Percentiles rank a stretch among this genome's conserved stretches.
Evolutionary conservation across 2,329 filamentous ascomycete species (phyloP).

Genomic region (Aspergillus uvarum): DNA sequence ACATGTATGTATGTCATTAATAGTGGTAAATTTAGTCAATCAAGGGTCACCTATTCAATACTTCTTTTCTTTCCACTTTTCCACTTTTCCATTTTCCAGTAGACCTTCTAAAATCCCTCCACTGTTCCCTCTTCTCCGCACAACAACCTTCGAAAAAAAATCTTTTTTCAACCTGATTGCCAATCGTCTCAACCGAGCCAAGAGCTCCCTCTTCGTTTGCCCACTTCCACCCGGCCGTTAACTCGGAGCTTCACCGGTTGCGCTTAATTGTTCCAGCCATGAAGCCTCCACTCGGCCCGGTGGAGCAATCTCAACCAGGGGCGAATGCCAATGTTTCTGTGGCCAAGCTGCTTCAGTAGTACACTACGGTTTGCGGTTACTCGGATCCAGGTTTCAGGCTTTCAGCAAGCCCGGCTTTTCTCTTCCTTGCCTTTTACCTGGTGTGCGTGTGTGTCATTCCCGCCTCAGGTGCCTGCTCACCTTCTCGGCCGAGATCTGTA

Average conservation of each 20-base stretch:
- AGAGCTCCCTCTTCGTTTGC: not conserved
- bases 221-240: not conserved
- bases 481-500: no score
- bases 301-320: not conserved
- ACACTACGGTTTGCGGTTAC: no score
- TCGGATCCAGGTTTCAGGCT: no score
- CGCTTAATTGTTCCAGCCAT: not conserved
- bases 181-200: not conserved
- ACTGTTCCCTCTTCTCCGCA: not conserved
- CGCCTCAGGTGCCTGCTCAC: no score
- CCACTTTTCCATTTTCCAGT: not conserved
- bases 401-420: no score
- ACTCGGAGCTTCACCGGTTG: not conserved
- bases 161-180: not conserved
- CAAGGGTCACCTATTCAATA: slow-evolving; percentile 30
- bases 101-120: not conserved
- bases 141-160: not conserved
- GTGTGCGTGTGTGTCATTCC: no score
- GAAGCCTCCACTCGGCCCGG: not conserved
- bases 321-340: not conserved
- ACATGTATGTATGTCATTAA: slow-evolving; percentile 45
- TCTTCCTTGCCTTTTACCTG: no score
- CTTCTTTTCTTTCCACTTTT: slow-evolving; percentile 7
- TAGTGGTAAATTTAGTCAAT: slow-evolving; percentile 41
- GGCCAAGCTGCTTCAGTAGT: no score